A percentile compares a stretch with the other conserved stretches of the same genome.
phyloP scores from a whole-genome alignment of 2,329 filamentous ascomycete species.

The Diaporthe sp. region DNA sequence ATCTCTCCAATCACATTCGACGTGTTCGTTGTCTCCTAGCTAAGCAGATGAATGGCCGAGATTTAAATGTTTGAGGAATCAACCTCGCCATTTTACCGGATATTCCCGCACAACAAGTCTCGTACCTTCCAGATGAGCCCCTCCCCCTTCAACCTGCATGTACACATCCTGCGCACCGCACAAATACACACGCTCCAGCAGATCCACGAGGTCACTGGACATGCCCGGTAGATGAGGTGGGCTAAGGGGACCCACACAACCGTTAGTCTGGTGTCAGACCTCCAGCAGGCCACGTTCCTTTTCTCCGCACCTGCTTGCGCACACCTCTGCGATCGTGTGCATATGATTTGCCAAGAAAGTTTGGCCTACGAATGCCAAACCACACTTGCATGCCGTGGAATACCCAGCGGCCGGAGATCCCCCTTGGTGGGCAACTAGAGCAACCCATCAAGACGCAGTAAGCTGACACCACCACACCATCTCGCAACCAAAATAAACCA shows the following conservation, averaged over 20 bases:
- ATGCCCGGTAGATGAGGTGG: conserved; percentile 12
- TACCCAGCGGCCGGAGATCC: conserved; percentile 7
- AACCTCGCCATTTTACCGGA: background rate
- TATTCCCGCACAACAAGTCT: background rate
- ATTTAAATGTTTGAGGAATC: background rate
- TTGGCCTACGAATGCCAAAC: conserved; percentile 21
- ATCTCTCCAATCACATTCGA: background rate
- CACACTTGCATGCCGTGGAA: conserved; percentile 11
- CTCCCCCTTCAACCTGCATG: background rate
- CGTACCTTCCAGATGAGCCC: background rate
- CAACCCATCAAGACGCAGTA: conserved; percentile 27
- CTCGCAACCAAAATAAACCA: conserved; percentile 24
- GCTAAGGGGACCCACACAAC: background rate
- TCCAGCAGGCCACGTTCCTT: background rate
- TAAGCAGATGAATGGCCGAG: background rate
- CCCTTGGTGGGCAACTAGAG: background rate
- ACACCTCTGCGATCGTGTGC: conserved; percentile 1
- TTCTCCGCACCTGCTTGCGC: conserved; percentile 22
- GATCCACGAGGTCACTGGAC: conserved; percentile 23
- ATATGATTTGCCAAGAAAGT: conserved; percentile 9
- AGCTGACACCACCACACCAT: conserved; percentile 31
- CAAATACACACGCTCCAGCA: conserved; percentile 5
- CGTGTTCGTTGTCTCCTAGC: background rate
- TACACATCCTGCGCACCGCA: background rate
- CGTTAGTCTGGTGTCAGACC: background rate